Evolutionary conservation across 1,284 basidiomycete genomes (phyloP), one percentile per base, ranked within the genome.

Genomic region (Ganoderma multipileum): DNA sequence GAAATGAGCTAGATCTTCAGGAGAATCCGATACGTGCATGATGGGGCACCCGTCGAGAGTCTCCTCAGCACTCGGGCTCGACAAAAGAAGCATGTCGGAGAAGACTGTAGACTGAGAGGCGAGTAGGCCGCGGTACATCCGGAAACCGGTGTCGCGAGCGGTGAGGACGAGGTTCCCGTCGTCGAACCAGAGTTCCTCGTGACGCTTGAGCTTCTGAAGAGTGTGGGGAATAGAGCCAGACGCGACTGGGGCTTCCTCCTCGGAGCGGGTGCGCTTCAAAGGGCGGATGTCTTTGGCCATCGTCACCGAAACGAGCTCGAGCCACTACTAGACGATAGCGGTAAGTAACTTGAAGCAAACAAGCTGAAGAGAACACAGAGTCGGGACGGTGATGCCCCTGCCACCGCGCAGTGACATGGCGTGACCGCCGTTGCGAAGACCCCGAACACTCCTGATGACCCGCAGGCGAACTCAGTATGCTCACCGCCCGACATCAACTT

Each of bases 101-200:
- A 74, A 74, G 6, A 74, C 65, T 18, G 60, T 47, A 8, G 73
- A 74, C 16, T 68, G 68, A 0, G 60, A 18, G 5, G 68, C 65
- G 9, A 74, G 60, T n/a, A 73, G 63, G 1, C 69, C 65, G 0
- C 63, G 28, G 65, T 72, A 70, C 16, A 75, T 20, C 5, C 67
- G 61, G n/a, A 66, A 71, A 7, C 33, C 61, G 33, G 41, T 36
- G 14, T 60, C 38, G 1, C 63, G 42, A 14, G 66, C 66, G 52
- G 66, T 28, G 18, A 68, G 60, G 16, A 66, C 61, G 30, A 71
- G n/a, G 38, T 28, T 68, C 3, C 66, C 66, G 16, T 68, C 62
- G 16, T 60, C 57, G 52, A 64, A 44, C 66, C 66, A 68, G 36
- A 68, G 39, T 6, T 68, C 66, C 2, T n/a, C 23, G 12, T 62